Conservation (phyloP, 768 basidiomycete species). For the Agaricus blazei region DNA sequence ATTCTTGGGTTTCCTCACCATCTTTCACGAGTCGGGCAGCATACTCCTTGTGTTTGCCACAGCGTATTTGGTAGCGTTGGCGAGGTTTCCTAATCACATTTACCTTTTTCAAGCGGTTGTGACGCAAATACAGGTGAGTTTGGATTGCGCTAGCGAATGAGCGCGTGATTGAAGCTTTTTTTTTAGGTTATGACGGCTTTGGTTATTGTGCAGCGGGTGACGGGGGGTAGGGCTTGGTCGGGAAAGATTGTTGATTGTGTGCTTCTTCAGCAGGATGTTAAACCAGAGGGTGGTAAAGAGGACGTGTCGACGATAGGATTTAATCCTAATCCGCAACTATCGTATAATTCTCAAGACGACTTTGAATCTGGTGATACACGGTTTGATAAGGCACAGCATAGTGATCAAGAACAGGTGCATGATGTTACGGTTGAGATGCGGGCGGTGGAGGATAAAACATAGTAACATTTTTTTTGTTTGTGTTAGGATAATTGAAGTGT, state of each 20-base stretch:
- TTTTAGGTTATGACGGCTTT: constrained; percentile 2
- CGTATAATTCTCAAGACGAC: not conserved
- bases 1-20: constrained; percentile 2
- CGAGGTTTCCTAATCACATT: not conserved
- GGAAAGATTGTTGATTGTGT: constrained; percentile 7
- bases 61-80: not conserved
- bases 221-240: constrained; percentile 5
- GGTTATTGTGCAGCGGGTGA: constrained; percentile 3
- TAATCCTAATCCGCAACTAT: constrained; percentile 5
- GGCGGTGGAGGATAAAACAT: not conserved
- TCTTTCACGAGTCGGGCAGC: constrained; percentile 3
- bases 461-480: not conserved
- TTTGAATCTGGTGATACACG: not conserved
- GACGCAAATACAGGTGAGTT: constrained; percentile 1
- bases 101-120: not conserved
- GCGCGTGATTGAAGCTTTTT: not conserved
- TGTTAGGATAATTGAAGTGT: not conserved
- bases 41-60: constrained; percentile 1
- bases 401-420: not conserved
- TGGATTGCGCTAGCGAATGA: not conserved
- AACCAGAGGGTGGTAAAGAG: not conserved
- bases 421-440: not conserved
- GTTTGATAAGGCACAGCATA: not conserved
- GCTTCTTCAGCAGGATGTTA: not conserved
- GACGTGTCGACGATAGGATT: constrained; percentile 6